Base-by-base conservation (phyloP, 2,329 filamentous ascomycete species). In the Nectriaceae sp. region DNA sequence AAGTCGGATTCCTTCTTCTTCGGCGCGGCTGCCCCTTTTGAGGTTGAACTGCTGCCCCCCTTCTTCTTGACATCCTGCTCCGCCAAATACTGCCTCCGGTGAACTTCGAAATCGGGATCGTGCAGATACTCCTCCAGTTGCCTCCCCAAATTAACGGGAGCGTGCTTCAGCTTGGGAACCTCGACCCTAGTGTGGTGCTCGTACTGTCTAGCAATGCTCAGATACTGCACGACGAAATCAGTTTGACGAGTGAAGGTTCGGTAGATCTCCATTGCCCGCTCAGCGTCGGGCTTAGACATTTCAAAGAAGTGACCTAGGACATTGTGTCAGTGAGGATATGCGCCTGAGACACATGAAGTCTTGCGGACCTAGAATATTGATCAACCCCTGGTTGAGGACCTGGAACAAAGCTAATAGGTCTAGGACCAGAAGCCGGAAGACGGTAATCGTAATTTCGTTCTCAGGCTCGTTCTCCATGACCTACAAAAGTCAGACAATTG, bases 161-260 rank as follows among this genome's bases (percentile, higher is more conserved):
- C 94, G 67, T 99, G 94, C 74, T 97, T 97, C 57, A 99, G 80
- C 74, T 96, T 97, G 10, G 94, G 94, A 6, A 99, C 95, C 64
- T 97, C 90, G 33, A 99, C 82, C 52, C 93, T 80, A 4, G 94
- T 99, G 55, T 92, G 90, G 65, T 92, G 87, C 71, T 97, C 91
- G 66, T 93, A 94, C 65, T 94, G 88, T 53, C 93, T 84, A 38
- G 94, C 94, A 37, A 93, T 80, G 59, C 87, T 86, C 39, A 99
- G 80, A 64, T 93, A 99, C 61, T 90, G 85, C 15, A 99, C 93
- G 1, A 97, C 93, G 56, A 87, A 84, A 60, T 97, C 92, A 5
- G 94, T 99, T 69, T 96, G 92, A 62, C 84, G 88, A 15, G 90
- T 90, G 64, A 99, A 99, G 15, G 80, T 88, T 65, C 92, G 89